Percentiles rank a stretch among this genome's conserved stretches.
These are phyloP conservation scores for Teratosphaeria viscida DNA, from an alignment of 2,329 filamentous ascomycete species.

Conservation along the genomic window DNA sequence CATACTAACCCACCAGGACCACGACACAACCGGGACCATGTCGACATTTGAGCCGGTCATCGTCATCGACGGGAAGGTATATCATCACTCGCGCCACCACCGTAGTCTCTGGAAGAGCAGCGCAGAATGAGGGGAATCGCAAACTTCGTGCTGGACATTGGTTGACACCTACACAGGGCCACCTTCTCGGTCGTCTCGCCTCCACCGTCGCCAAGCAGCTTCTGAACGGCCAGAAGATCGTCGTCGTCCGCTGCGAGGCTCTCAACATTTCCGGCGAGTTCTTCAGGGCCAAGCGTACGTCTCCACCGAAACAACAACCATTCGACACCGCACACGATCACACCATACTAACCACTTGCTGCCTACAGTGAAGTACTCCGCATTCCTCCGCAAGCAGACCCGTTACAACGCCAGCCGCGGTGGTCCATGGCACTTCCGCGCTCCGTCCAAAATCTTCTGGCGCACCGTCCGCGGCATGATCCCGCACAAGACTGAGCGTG, in stretches of 20 bases:
- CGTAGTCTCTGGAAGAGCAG: neutral
- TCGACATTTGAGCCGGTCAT: constrained; percentile 56
- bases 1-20: neutral
- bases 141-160: neutral
- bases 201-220: constrained; percentile 98
- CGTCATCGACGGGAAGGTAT: constrained; percentile 96
- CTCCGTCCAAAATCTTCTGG: constrained; percentile 99
- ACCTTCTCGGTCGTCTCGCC: constrained; percentile 97
- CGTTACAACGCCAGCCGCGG: constrained; percentile 98
- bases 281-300: constrained; percentile 99
- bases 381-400: constrained; percentile 99
- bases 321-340: neutral
- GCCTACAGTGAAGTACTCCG: constrained; percentile 94
- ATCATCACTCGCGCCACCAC: neutral
- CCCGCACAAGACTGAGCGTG: constrained; percentile 98
- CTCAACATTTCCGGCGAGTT: constrained; percentile 99
- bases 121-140: neutral
- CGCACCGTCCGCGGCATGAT: constrained; percentile 99
- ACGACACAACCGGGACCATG: constrained; percentile 38
- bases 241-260: constrained; percentile 95
- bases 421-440: constrained; percentile 99
- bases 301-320: constrained; percentile 11
- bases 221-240: constrained; percentile 98
- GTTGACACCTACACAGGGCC: constrained; percentile 40
- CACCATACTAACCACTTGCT: constrained; percentile 2